phyloP scores from a whole-genome alignment of 192 early-diverging fungal species.

The Entomortierella chlamydospora region DNA sequence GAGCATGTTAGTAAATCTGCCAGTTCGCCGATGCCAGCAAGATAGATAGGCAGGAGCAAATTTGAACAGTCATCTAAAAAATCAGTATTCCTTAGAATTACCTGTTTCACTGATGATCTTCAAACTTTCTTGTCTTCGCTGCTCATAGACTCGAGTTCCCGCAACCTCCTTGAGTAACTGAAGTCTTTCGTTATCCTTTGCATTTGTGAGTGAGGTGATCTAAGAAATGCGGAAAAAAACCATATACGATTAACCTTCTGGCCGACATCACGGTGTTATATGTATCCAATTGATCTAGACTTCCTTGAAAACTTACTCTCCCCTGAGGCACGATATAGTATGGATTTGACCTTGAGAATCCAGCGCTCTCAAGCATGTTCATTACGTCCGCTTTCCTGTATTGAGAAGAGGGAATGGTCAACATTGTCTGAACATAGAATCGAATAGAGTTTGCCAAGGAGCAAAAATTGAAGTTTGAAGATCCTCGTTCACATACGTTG shows the following conservation, averaged over 20 bases:
- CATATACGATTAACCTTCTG: no score
- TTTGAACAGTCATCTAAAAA: no score
- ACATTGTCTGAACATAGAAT: no score
- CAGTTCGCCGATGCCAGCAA: no score
- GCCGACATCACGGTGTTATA: no score
- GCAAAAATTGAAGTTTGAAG: no score
- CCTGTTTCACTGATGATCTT: constrained; percentile 95
- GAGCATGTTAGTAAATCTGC: background rate
- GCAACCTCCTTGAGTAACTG: constrained; percentile 97
- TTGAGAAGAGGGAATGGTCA: background rate
- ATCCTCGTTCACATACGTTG: constrained; percentile 75
- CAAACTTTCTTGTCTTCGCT: constrained; percentile 86
- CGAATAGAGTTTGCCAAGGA: no score
- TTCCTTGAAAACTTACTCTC: constrained; percentile 69
- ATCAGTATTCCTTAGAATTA: constrained; percentile 14
- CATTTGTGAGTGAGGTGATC: constrained; percentile 94
- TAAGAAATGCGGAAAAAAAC: no score
- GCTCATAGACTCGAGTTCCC: constrained; percentile 96
- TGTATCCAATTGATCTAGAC: no score
- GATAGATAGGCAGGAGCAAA: background rate
- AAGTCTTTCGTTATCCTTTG: constrained; percentile 91
- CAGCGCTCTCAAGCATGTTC: constrained; percentile 94
- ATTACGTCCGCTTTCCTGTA: constrained; percentile 89
- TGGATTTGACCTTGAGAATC: constrained; percentile 96
- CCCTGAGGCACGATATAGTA: constrained; percentile 99